Base-by-base conservation (phyloP, 768 basidiomycete species). In the Rhodotorula babjevae region DNA sequence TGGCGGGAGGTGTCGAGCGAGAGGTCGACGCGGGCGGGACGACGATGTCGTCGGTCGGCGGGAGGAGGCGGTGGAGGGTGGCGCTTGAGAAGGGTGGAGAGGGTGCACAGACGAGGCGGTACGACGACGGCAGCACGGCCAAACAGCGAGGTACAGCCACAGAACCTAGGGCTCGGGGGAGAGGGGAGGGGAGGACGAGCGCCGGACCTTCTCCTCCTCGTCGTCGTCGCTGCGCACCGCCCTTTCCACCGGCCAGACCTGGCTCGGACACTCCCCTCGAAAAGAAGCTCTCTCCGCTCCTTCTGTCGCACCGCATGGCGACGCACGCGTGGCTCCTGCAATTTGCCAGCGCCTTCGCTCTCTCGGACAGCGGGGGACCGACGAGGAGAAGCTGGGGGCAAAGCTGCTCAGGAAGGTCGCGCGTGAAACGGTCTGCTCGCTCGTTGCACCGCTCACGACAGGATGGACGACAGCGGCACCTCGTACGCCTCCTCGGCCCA, bases 401-500 rank as follows among this genome's bases (percentile, higher is more conserved):
- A 9, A 36, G 5, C n/a, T n/a, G n/a, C n/a, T n/a, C 5, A 36
- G 36, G 9, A 9, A 36, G 36, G 36, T 36, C 36, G 36, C 36
- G 36, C 36, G 9, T 36, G 36, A 36, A 36, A 36, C n/a, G n/a
- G n/a, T n/a, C n/a, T n/a, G n/a, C n/a, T n/a, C n/a, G 36, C 36
- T 9, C 36, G 36, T 36, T 36, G 36, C 49, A 49, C 21, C 49
- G 19, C 23, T 46, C 52, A 71, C 23, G 71, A 52, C 25, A 72
- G 44, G 14, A 72, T 63, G 19, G 56, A 60, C 6, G 36, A 23
- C 49, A 67, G 55, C 42, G 69, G 69, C 1, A 69, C 70, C 36
- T 73, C 53, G 81, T 82, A 83, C 25, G 75, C 76, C 67, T 79
- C 80, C 63, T 78, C 77, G 15, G 93, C 90, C 96, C 96, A 99